Evolutionary conservation across 805 yeast species (phyloP).

Genomic region (Lachancea sp.): DNA sequence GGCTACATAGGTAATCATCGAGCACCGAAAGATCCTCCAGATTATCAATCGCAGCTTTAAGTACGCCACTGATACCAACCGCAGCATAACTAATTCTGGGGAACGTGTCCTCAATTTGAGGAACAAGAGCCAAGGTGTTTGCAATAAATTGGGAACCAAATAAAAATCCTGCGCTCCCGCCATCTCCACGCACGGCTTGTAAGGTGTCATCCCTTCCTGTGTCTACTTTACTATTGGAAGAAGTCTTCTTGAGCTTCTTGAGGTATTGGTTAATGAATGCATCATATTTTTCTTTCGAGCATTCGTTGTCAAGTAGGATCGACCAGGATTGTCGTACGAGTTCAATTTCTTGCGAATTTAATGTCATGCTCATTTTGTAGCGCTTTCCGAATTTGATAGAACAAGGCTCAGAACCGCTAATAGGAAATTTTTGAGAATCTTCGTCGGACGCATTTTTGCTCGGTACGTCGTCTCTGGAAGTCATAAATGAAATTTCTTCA

Average conservation of each 20-base stretch:
- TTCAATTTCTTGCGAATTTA: slow-evolving; percentile 1
- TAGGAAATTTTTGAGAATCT: not conserved
- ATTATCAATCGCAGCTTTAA: slow-evolving; percentile 58
- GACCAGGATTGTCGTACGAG: slow-evolving; percentile 3
- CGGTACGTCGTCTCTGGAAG: not conserved
- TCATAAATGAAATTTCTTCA: not conserved
- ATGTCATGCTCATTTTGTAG: slow-evolving; percentile 4
- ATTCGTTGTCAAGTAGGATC: slow-evolving; percentile 4
- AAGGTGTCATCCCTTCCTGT: too few species aligned
- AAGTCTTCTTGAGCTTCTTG: not conserved
- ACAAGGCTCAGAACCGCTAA: not conserved
- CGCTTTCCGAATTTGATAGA: slow-evolving; percentile 1
- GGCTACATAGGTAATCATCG: slow-evolving; percentile 51
- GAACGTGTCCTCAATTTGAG: slow-evolving; percentile 54
- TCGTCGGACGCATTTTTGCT: not conserved
- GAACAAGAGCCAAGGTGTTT: slow-evolving; percentile 55
- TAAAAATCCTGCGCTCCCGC: slow-evolving; percentile 44
- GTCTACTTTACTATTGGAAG: not conserved
- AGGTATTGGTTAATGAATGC: not conserved
- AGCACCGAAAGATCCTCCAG: slow-evolving; percentile 52
- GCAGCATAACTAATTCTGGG: slow-evolving; percentile 78
- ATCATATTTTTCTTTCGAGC: slow-evolving; percentile 1
- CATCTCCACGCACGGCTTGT: not conserved
- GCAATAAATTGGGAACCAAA: slow-evolving; percentile 74
- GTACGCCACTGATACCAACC: slow-evolving; percentile 71